Base-by-base conservation (phyloP, 768 basidiomycete species). In the Gloeophyllum trabeum region DNA sequence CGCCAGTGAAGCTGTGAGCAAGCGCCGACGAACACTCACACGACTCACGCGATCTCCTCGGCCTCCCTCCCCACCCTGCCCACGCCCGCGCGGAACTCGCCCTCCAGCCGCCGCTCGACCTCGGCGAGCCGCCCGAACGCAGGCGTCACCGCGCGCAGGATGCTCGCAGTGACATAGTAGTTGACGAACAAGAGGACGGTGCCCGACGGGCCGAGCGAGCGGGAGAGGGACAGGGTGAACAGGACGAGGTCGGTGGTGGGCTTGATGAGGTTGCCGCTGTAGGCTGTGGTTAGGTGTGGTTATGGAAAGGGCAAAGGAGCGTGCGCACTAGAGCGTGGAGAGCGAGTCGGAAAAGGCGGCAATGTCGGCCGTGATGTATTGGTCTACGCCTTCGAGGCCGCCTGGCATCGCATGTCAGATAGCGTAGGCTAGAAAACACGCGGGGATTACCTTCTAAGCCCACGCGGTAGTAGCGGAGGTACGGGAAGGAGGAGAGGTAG, bases 331-430 rank as follows among this genome's bases (percentile, higher is more conserved):
- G 26, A 97, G 69, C 0, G 83, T 83, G 3, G 89, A 70, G 22
- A 97, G 70, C 0, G 84, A 74, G 41, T 90, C 88, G 37, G 86
- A 79, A 75, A 93, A 98, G 2, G 84, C 71, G 30, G 86, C 82
- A 14, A 98, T 76, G 54, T 98, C 94, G 10, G 89, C 82, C 1
- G 94, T 96, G 50, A 97, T 79, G 56, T 90, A 92, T 60, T 94
- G 91, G 51, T 92, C 91, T 18, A 89, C 71, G 3, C 84, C 84
- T 21, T 89, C 85, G 12, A 62, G 51, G 1, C 61, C 53, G 23
- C 53, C 39, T 43, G 45, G 41, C 28, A 16, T 10, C 10, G 28
- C 16, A 32, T 32, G 28, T 10, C 10, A 10, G 10, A 32, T 10
- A 32, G 16, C 16, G 16, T 32, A 10, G 10, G 16, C 10, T 10